These are phyloP conservation scores for Arxiozyma telluris DNA, from an alignment of 1,139 yeast genomes.

Conservation along the genomic window DNA sequence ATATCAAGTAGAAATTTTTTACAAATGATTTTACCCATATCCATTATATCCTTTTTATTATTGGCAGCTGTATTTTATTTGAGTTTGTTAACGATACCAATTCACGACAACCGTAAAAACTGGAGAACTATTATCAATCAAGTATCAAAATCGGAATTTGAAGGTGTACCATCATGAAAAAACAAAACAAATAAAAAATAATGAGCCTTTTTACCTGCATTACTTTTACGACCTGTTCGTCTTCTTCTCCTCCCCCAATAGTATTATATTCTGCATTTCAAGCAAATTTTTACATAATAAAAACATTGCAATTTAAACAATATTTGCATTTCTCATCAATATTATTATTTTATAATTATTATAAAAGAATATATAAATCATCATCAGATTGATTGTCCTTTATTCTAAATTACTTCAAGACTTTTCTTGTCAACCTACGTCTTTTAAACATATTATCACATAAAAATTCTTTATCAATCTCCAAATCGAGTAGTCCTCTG, in stretches of 20 bases:
- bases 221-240: no score
- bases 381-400: neutral
- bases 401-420: slow-evolving; percentile 31
- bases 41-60: slow-evolving; percentile 46
- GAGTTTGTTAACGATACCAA: slow-evolving; percentile 39
- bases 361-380: neutral
- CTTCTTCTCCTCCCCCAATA: no score
- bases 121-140: slow-evolving; percentile 45
- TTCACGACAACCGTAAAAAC: slow-evolving; percentile 45
- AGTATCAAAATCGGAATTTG: slow-evolving; percentile 41
- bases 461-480: slow-evolving; percentile 44
- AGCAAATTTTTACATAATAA: no score
- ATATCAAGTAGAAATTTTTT: slow-evolving; percentile 51
- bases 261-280: no score
- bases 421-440: slow-evolving; percentile 45
- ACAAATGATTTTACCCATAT: slow-evolving; percentile 57
- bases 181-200: neutral
- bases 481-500: slow-evolving; percentile 41
- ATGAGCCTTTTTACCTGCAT: neutral
- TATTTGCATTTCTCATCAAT: neutral
- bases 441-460: slow-evolving; percentile 49
- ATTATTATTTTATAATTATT: neutral
- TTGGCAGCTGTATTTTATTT: slow-evolving; percentile 35
- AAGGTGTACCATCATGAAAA: slow-evolving; percentile 52
- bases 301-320: no score